A percentile compares a stretch with the other conserved stretches of the same genome.
Evolutionary conservation across 2,329 filamentous ascomycete genomes (phyloP).

Genomic region (Neopestalotiopsis rosae): DNA sequence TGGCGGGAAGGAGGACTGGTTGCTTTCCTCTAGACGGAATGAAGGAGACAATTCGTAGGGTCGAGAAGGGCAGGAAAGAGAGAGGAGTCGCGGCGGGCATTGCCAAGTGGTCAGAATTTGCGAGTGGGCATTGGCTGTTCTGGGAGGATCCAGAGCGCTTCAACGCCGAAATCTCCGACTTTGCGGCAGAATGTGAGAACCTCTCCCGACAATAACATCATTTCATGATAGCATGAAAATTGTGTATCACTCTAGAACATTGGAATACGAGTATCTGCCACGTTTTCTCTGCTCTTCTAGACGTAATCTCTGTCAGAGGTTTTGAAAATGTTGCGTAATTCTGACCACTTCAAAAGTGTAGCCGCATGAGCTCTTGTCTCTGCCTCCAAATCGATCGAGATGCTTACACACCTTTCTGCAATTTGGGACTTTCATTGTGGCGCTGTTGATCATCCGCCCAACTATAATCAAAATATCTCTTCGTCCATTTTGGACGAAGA

Average conservation of each 20-base stretch:
- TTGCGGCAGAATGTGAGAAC: slow-evolving; percentile 27
- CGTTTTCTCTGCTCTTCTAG: neutral
- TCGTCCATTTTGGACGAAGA: no score
- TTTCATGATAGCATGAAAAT: neutral
- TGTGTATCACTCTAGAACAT: neutral
- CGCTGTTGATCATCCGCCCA: no score
- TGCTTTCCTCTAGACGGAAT: slow-evolving; percentile 45
- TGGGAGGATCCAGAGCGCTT: slow-evolving; percentile 45
- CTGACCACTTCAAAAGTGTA: no score
- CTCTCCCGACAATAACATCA: neutral
- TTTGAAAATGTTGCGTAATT: no score
- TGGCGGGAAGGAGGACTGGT: slow-evolving; percentile 41
- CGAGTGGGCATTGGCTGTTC: slow-evolving; percentile 47
- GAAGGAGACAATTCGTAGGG: slow-evolving; percentile 39
- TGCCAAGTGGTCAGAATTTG: slow-evolving; percentile 37
- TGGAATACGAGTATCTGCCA: neutral
- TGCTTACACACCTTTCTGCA: no score
- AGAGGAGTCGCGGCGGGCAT: slow-evolving; percentile 19
- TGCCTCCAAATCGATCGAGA: no score
- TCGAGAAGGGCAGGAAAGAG: slow-evolving; percentile 27
- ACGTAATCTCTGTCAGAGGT: no score
- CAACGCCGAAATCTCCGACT: slow-evolving; percentile 39
- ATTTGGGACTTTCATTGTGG: no score
- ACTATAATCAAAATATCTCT: no score
- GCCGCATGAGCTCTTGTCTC: no score